Evolutionary conservation across 257 asterid genomes (phyloP), one percentile per base, ranked within the genome.

Genomic region (Primulina eburnea): DNA sequence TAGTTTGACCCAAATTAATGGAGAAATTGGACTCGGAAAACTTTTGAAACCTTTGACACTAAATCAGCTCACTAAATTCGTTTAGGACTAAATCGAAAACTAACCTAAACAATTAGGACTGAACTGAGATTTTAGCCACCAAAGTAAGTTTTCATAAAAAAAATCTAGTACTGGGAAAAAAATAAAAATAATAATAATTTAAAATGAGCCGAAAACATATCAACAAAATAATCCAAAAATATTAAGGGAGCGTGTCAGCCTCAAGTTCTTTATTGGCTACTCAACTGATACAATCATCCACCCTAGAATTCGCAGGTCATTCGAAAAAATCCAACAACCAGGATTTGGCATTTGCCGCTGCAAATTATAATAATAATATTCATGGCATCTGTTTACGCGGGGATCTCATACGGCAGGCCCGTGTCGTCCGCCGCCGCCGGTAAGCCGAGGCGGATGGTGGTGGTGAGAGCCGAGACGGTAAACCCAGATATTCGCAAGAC

Each of bases 401-500:
- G 76, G 32, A 59, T 80, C 26, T 43, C 86, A 1, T 59, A 26
- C 83, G 72, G 77, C 32, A 21, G 74, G 33, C 59, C 26, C 26
- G 26, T 24, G 1, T 24, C 26, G 26, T 24, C 82, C 17, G 47
- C 35, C 66, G 73, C 77, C 52, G 60, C 71, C 40, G 24, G 75
- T 7, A 79, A 67, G 70, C 81, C 80, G 5, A 77, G 88, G 81
- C 79, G 95, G 78, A 73, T 75, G 88, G 90, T 87, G 86, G 81
- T 73, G 82, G 97, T 89, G 62, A 76, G 90, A 73, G 96, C 97
- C 20, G 88, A 89, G 81, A 68, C 84, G 9, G 76, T 93, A 60
- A 93, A 93, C 71, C 96, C 97, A 8, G 86, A 75, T 3, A 89
- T 93, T 77, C 89, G 96, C 26, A 93, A 93, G 81, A 78, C 83